Percentiles rank a stretch among this genome's conserved stretches.
Evolutionary conservation across 805 yeast genomes (phyloP).

Genomic region (Blastobotrys mokoenaii): DNA sequence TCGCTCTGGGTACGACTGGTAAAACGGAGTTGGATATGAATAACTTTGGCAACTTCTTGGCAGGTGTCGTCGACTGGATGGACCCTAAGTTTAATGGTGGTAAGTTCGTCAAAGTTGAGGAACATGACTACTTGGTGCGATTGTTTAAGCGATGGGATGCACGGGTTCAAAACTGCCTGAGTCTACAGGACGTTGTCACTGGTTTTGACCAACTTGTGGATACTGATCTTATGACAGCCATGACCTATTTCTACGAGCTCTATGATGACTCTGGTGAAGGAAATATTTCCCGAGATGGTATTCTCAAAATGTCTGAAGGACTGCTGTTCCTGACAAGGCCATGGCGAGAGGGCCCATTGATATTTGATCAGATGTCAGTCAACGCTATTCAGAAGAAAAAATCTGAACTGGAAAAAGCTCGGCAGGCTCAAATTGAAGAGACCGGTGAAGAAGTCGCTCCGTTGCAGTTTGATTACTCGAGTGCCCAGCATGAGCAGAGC

Average conservation of each 20-base stretch:
- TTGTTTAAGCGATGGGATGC: conserved; percentile 67
- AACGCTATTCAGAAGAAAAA: conserved; percentile 44
- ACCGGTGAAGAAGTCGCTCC: conserved; percentile 14
- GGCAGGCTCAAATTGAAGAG: conserved; percentile 25
- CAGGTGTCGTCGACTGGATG: conserved; percentile 73
- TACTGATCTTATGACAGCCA: conserved; percentile 66
- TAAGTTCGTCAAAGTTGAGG: conserved; percentile 3
- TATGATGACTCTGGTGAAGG: conserved; percentile 58
- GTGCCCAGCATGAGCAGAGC: conserved; percentile 25
- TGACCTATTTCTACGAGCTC: conserved; percentile 70
- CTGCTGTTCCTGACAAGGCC: conserved; percentile 74
- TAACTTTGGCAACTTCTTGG: conserved; percentile 65
- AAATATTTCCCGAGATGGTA: conserved; percentile 65
- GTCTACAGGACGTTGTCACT: conserved; percentile 57
- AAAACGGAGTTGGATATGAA: conserved; percentile 65
- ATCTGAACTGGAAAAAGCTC: conserved; percentile 41
- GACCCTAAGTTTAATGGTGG: conserved; percentile 23
- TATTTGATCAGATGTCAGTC: conserved; percentile 56
- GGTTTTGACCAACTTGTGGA: conserved; percentile 68
- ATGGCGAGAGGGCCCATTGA: conserved; percentile 59
- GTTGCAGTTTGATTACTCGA: background rate
- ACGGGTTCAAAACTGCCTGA: conserved; percentile 41
- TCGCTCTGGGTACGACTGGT: conserved; percentile 35
- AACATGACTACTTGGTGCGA: conserved; percentile 45
- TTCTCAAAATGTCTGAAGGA: conserved; percentile 81